Evolutionary conservation across 805 yeast genomes (phyloP).

Genomic region (Candida patagonica): DNA sequence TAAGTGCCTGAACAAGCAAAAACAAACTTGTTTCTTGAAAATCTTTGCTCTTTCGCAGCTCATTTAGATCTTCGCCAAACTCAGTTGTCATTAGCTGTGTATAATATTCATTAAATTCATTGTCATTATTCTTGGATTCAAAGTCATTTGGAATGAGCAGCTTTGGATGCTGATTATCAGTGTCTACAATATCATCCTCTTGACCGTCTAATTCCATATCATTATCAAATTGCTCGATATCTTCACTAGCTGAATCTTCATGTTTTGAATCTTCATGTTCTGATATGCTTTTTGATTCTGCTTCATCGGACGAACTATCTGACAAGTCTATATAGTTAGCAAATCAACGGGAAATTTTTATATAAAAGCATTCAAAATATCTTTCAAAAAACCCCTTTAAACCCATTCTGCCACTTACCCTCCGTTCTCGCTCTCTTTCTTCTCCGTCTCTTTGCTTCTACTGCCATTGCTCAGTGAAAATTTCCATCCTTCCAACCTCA

Average conservation of each 20-base stretch:
- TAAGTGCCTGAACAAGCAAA: slow-evolving; percentile 28
- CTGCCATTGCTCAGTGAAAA: too few species aligned
- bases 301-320: slow-evolving; percentile 16
- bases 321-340: slow-evolving; percentile 14
- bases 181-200: neutral
- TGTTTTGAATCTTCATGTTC: neutral
- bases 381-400: neutral
- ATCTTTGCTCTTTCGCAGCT: slow-evolving; percentile 35
- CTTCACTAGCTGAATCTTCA: slow-evolving; percentile 5
- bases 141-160: slow-evolving; percentile 1
- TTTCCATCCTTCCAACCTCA: too few species aligned
- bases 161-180: neutral
- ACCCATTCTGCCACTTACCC: slow-evolving; percentile 9
- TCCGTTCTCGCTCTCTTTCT: slow-evolving; percentile 22
- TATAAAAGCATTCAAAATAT: too few species aligned
- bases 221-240: slow-evolving; percentile 7
- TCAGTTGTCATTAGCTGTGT: slow-evolving; percentile 37
- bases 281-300: slow-evolving; percentile 6
- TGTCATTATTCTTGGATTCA: slow-evolving; percentile 1
- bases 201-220: slow-evolving; percentile 12
- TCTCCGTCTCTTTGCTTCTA: slow-evolving; percentile 16
- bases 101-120: slow-evolving; percentile 30
- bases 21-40: slow-evolving; percentile 29
- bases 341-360: too few species aligned
- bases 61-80: slow-evolving; percentile 35